Conservation (phyloP, 2,329 filamentous ascomycete genomes). For the Alternaria arborescens region DNA sequence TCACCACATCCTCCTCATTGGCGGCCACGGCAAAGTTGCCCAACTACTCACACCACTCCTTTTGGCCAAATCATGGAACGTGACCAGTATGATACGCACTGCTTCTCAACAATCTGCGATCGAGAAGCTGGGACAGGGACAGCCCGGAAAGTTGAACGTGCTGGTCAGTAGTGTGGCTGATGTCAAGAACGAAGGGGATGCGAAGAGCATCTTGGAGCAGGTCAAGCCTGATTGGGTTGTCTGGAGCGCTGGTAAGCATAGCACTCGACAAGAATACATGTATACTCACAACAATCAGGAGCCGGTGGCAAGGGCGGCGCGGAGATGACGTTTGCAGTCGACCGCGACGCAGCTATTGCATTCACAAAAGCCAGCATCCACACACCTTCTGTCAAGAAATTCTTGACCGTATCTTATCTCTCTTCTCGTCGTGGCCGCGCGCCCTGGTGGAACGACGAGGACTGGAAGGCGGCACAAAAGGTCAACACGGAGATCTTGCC, state of each 20-base stretch:
- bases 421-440: slow-evolving; percentile 59
- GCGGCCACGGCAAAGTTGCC: slow-evolving; percentile 82
- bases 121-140: slow-evolving; percentile 65
- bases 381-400: slow-evolving; percentile 59
- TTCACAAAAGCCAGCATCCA: slow-evolving; percentile 61
- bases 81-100: slow-evolving; percentile 80
- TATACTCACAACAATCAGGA: slow-evolving; percentile 45
- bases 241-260: slow-evolving; percentile 69
- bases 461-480: slow-evolving; percentile 57
- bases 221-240: slow-evolving; percentile 72
- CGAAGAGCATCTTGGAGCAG: slow-evolving; percentile 67
- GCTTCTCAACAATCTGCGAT: slow-evolving; percentile 73
- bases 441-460: slow-evolving; percentile 60
- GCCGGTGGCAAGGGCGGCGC: slow-evolving; percentile 65
- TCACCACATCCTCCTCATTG: slow-evolving; percentile 70
- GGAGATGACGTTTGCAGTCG: slow-evolving; percentile 60
- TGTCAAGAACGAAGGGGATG: slow-evolving; percentile 69
- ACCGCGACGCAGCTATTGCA: slow-evolving; percentile 63
- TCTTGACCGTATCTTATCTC: slow-evolving; percentile 64
- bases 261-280: not conserved
- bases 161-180: slow-evolving; percentile 77
- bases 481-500: slow-evolving; percentile 60
- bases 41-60: slow-evolving; percentile 79
- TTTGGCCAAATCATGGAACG: slow-evolving; percentile 75
- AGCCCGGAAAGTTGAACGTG: slow-evolving; percentile 72